These are phyloP conservation scores for Triglochin maritima DNA, from an alignment of 106 monocot species.

Conservation along the genomic window DNA sequence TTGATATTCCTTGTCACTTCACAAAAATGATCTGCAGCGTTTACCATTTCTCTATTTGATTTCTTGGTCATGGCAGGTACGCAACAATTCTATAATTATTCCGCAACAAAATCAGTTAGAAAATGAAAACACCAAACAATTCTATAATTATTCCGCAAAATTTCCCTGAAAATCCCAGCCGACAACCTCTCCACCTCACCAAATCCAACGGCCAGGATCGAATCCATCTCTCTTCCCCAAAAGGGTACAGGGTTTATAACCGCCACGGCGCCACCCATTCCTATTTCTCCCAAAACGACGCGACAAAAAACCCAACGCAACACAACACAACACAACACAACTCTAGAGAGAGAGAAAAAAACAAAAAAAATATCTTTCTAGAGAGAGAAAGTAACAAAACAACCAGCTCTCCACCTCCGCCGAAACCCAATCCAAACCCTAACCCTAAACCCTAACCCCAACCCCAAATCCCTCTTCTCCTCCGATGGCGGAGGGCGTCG, in stretches of 20 bases:
- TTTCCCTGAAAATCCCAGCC: not conserved
- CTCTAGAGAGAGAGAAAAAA: not conserved
- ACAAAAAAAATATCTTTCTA: not conserved
- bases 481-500: not conserved
- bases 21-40: too few species aligned
- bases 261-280: not conserved
- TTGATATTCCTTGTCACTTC: too few species aligned
- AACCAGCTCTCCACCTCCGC: not conserved
- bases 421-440: not conserved
- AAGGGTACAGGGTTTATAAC: slow-evolving; percentile 27
- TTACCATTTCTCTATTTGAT: too few species aligned
- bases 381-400: slow-evolving; percentile 1
- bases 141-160: too few species aligned
- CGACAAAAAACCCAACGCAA: not conserved
- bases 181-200: not conserved
- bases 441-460: not conserved
- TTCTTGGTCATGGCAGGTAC: too few species aligned
- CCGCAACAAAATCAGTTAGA: too few species aligned
- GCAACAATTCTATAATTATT: too few species aligned
- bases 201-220: not conserved
- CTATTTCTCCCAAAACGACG: not conserved
- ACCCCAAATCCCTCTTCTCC: not conserved
- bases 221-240: not conserved
- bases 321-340: not conserved
- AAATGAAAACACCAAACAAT: too few species aligned